Base-by-base conservation (phyloP, 2,329 filamentous ascomycete genomes). In the Fusarium bulbicola region DNA sequence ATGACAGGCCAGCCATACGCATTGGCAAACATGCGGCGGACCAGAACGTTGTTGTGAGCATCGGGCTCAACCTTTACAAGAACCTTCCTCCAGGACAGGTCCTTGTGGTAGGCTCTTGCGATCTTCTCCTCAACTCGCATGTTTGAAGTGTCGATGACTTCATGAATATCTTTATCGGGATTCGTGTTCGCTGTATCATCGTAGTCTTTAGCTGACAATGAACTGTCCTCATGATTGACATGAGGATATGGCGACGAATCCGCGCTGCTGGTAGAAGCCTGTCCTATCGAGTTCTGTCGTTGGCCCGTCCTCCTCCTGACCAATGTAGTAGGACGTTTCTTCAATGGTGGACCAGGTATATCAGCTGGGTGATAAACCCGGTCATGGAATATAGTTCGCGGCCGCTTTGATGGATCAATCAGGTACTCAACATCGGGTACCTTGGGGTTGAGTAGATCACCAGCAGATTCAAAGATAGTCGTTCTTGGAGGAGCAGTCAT, bases 111-210 rank as follows among this genome's bases (percentile, higher is more conserved):
- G 20, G 95, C 96, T 52, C 96, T 90, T 4, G 96, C 96, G 74
- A 99, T 99, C 83, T 98, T 98, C 81, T 99, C 96, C 81, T 99
- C 96, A 2, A 98, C 95, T 71, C 93, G 94, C 90, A 98, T 95
- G 72, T 85, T 90, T 15, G 91, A 89, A 21, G 83, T 86, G 75
- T 92, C 91, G 6, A 90, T 80, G 1, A 81, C 70, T 53, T 84
- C 81, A 13, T 79, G 73, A 6, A 77, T 68, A 4, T 80, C 70
- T 74, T 84, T 86, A 54, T 85, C 82, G 0, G 85, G 85, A 61
- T 84, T 85, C 5, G 85, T 86, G 64, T 87, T 79, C 21, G 77
- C 75, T 14, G 82, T 84, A 70, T 90, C 87, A 58, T 90, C 87
- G 65, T 89, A 88, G 73, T 89, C 87, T 50, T 81, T 83, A 16